Evolutionary conservation across 257 asterid genomes (phyloP), one percentile per base, ranked within the genome.

Genomic region (Capsicum rhomboideum): DNA sequence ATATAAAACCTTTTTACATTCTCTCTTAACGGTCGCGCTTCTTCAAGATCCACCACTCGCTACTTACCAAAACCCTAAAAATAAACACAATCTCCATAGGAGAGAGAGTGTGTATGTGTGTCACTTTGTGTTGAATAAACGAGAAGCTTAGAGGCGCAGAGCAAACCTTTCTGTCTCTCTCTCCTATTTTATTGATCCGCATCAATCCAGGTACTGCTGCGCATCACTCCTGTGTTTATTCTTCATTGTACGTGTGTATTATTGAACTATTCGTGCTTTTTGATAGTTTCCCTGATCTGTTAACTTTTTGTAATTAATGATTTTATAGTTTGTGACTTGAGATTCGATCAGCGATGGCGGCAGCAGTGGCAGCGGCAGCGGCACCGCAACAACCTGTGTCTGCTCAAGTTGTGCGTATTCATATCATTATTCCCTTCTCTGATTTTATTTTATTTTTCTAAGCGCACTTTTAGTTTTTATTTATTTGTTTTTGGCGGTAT

Each of bases 351-450:
- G 89, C 54, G 85, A 90, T 90, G 91, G 91, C 80, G 78, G 83
- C 89, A 82, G 86, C 88, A 83, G 79, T 54, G 29, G 90, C 82
- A 75, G 92, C 14, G 86, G 87, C n/a, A n/a, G n/a, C n/a, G n/a
- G n/a, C n/a, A n/a, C n/a, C 85, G 82, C 93, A 89, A 83, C 85
- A 49, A 50, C 75, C 88, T 14, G 90, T 87, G 54, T 85, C 92
- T 86, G 89, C 94, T 21, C 93, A 92, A 88, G 87, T 89, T 64
- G 96, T 91, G 84, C 83, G 97, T 90, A 0, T 9, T 82, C 16
- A 55, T 59, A 40, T 23, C 18, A 40, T 23, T 17, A 58, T 40
- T 66, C 50, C 46, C 13, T 88, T 44, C 37, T 6, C 40, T 11
- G 11, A 37, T 78, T 28, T 49, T 34, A 34, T 53, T 12, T 79